These are phyloP conservation scores for Mytilinidion resinicola DNA, from an alignment of 495 filamentous ascomycete genomes.

Conservation along the genomic window DNA sequence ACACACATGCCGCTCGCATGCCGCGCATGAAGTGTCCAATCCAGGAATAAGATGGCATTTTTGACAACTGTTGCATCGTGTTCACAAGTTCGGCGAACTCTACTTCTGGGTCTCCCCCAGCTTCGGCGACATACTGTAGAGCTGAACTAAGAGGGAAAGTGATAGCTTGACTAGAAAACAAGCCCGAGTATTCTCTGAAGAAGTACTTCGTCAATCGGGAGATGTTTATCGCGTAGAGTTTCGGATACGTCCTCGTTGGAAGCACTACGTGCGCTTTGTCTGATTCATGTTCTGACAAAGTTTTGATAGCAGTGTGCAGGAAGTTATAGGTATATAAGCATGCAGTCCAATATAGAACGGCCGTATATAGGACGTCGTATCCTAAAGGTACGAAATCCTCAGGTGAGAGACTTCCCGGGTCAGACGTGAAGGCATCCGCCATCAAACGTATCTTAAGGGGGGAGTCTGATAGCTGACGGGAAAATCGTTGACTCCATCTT, in stretches of 20 bases:
- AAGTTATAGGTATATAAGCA: slow-evolving; percentile 4
- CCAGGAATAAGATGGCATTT: neutral
- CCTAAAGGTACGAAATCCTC: neutral
- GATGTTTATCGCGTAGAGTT: slow-evolving; percentile 4
- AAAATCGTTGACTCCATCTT: slow-evolving; percentile 7
- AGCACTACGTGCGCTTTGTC: neutral
- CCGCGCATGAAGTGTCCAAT: neutral
- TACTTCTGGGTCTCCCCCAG: neutral
- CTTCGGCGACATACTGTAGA: neutral
- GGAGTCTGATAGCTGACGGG: neutral
- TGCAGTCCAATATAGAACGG: slow-evolving; percentile 8
- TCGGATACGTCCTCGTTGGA: neutral
- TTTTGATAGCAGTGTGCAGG: neutral
- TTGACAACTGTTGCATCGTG: neutral
- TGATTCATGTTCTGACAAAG: neutral
- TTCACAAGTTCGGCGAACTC: neutral
- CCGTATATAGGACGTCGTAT: neutral
- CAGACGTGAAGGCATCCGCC: neutral
- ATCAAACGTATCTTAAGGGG: neutral
- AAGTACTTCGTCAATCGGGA: slow-evolving; percentile 4
- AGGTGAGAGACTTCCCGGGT: neutral
- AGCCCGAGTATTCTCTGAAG: slow-evolving; percentile 1
- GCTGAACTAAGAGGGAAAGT: neutral
- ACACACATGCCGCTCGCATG: neutral
- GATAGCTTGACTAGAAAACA: neutral